A percentile compares a stretch with the other conserved stretches of the same genome.
phyloP scores from a whole-genome alignment of 208 protist genomes.

The Lotmaria passim region DNA sequence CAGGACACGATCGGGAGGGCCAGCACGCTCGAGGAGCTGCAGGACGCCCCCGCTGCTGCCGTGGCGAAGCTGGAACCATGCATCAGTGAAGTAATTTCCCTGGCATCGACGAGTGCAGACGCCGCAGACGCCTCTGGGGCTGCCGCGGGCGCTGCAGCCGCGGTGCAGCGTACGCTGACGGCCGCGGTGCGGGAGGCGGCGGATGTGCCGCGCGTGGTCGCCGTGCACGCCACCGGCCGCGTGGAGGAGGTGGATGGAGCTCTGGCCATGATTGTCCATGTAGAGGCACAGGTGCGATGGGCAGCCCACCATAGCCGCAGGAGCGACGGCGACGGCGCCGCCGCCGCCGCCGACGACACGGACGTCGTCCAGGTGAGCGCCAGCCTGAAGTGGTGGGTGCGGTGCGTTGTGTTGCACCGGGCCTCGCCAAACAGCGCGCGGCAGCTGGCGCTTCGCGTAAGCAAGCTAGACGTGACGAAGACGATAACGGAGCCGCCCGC shows the following conservation, averaged over 20 bases:
- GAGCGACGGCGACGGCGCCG: slow-evolving; percentile 12
- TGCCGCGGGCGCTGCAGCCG: background rate
- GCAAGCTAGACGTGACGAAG: slow-evolving; percentile 2
- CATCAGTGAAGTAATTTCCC: slow-evolving; percentile 5
- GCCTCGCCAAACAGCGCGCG: slow-evolving; percentile 12
- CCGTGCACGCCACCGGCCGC: slow-evolving; percentile 43
- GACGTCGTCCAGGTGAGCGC: slow-evolving; percentile 12
- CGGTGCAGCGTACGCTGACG: slow-evolving; percentile 11
- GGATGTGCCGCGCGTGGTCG: slow-evolving; percentile 37
- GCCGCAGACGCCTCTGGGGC: background rate
- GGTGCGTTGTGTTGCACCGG: slow-evolving; percentile 21
- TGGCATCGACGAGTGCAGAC: background rate
- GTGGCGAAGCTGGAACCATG: slow-evolving; percentile 20
- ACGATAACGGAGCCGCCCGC: background rate
- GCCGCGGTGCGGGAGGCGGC: slow-evolving; percentile 39
- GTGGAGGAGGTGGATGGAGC: slow-evolving; percentile 42
- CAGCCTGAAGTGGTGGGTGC: slow-evolving; percentile 29
- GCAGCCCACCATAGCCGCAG: background rate
- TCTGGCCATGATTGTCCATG: slow-evolving; percentile 49
- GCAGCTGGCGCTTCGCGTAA: slow-evolving; percentile 40
- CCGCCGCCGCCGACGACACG: slow-evolving; percentile 12
- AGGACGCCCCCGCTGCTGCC: slow-evolving; percentile 11
- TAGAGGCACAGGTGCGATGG: slow-evolving; percentile 49
- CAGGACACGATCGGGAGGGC: slow-evolving; percentile 7
- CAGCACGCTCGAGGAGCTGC: slow-evolving; percentile 27